Evolutionary conservation across 352 stramenopile genomes (phyloP).

Genomic region (Aphanomyces invadans): DNA sequence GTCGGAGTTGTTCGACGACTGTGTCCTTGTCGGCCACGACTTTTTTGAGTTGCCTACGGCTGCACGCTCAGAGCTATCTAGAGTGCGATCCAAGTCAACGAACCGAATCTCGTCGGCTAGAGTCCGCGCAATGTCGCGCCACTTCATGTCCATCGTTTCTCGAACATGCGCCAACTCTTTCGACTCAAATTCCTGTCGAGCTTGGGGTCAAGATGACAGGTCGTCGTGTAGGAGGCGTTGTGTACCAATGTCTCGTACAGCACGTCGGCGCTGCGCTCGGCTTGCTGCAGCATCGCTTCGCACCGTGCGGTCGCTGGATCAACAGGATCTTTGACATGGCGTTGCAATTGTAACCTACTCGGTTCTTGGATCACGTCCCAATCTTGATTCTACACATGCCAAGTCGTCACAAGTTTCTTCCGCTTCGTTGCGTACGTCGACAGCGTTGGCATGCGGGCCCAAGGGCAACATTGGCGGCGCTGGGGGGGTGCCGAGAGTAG

Average conservation of each 20-base stretch:
- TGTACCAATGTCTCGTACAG: background rate
- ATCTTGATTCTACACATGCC: background rate
- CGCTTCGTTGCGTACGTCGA: background rate
- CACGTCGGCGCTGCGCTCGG: background rate
- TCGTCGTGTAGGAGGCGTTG: background rate
- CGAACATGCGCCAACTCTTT: background rate
- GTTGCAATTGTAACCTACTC: background rate
- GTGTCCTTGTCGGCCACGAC: background rate
- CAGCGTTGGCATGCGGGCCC: background rate
- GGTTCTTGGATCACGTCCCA: background rate
- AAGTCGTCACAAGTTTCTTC: too few species aligned
- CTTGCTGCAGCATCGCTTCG: background rate
- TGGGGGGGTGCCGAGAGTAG: background rate
- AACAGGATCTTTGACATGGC: background rate
- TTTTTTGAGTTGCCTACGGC: background rate
- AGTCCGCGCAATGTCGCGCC: background rate
- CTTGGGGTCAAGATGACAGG: background rate
- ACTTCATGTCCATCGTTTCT: conserved; percentile 13
- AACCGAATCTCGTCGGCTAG: conserved; percentile 7
- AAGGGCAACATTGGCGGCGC: background rate
- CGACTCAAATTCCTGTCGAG: background rate
- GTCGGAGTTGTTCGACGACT: background rate
- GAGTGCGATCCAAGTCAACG: background rate
- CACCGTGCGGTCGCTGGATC: background rate
- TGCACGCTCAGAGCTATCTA: too few species aligned